Evolutionary conservation across 371 early-diverging fungal species (phyloP).

Genomic region (Mucor irregularis): DNA sequence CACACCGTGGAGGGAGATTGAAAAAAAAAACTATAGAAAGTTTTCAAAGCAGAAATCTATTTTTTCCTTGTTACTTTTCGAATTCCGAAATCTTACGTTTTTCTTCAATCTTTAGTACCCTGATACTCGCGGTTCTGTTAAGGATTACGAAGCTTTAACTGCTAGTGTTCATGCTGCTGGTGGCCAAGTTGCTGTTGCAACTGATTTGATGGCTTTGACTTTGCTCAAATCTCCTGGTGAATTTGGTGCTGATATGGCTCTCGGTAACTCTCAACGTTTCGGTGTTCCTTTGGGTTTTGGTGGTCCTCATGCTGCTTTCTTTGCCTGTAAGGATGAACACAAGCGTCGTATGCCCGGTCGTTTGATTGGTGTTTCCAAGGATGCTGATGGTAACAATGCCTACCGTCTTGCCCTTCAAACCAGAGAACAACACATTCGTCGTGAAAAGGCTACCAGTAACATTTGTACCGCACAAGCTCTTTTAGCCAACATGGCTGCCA

Average conservation of each 20-base stretch:
- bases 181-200: conserved; percentile 88
- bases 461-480: conserved; percentile 97
- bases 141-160: conserved; percentile 78
- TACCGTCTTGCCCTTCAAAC: conserved; percentile 95
- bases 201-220: conserved; percentile 93
- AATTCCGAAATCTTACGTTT: neutral
- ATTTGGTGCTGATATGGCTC: conserved; percentile 94
- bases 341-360: conserved; percentile 96
- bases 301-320: conserved; percentile 99
- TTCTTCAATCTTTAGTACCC: conserved; percentile 78
- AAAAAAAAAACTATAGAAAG: conserved; percentile 9
- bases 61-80: conserved; percentile 1
- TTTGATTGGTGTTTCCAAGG: conserved; percentile 94
- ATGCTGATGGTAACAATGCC: conserved; percentile 84
- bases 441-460: conserved; percentile 98
- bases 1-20: neutral
- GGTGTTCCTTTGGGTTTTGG: conserved; percentile 98
- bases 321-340: conserved; percentile 89
- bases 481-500: conserved; percentile 91
- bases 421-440: conserved; percentile 97
- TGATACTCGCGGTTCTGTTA: conserved; percentile 82
- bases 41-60: neutral
- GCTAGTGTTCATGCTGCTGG: conserved; percentile 79
- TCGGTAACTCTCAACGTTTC: conserved; percentile 96
- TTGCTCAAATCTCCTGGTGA: conserved; percentile 92